phyloP scores from a whole-genome alignment of 768 basidiomycete genomes.

The Atractiella rhizophila region DNA sequence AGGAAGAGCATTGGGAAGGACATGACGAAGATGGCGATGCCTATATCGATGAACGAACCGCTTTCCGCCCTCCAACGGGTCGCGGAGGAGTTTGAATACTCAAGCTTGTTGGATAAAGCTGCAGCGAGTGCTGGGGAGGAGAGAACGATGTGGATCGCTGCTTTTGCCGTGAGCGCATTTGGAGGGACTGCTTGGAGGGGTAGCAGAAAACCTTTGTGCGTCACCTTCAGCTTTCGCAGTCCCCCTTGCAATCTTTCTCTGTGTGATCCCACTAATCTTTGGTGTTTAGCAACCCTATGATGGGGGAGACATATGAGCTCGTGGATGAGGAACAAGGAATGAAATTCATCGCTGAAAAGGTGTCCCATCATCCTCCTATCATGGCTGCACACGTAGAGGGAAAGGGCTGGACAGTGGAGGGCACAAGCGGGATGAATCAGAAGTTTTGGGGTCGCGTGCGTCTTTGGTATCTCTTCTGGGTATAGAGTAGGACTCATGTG shows the following conservation, averaged over 20 bases:
- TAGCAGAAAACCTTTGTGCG: constrained; percentile 50
- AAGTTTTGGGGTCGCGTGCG: constrained; percentile 17
- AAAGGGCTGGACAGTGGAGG: constrained; percentile 11
- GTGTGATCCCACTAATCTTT: not conserved
- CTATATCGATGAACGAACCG: constrained; percentile 25
- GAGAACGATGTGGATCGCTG: constrained; percentile 68
- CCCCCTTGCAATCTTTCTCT: not conserved
- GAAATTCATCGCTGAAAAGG: constrained; percentile 44
- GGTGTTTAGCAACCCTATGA: constrained; percentile 32
- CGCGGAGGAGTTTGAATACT: constrained; percentile 46
- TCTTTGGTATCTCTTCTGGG: constrained; percentile 1
- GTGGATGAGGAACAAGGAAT: constrained; percentile 46
- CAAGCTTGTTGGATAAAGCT: constrained; percentile 40
- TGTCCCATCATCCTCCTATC: constrained; percentile 59
- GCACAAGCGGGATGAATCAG: constrained; percentile 5
- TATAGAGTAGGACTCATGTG: not conserved
- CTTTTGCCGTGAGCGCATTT: constrained; percentile 91
- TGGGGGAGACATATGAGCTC: constrained; percentile 89
- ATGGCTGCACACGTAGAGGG: constrained; percentile 10
- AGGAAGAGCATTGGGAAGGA: constrained; percentile 18
- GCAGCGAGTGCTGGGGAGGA: constrained; percentile 52
- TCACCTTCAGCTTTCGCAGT: too few relatives aligned
- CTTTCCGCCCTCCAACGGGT: constrained; percentile 89
- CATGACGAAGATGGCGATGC: not conserved
- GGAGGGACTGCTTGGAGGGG: constrained; percentile 79